Conservation (phyloP, 163 green algal genomes). For the Scenedesmus sp. region DNA sequence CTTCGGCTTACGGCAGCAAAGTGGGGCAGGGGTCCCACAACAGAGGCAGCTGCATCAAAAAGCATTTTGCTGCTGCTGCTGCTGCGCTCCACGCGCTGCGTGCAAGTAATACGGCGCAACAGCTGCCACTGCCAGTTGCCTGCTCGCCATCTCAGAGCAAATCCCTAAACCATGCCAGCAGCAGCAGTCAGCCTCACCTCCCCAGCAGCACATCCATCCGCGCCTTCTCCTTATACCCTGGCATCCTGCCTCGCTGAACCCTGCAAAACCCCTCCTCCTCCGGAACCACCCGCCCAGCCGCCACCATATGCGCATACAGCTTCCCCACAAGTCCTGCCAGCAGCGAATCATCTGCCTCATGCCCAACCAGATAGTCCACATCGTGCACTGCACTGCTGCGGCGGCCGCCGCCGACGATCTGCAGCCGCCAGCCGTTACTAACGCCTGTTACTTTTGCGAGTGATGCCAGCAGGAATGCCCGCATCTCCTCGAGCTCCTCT, state of each 20-base stretch:
- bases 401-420: constrained; percentile 45
- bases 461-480: constrained; percentile 13
- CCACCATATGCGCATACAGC: constrained; percentile 54
- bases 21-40: no score
- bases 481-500: constrained; percentile 45
- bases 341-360: constrained; percentile 29
- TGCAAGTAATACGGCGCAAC: no score
- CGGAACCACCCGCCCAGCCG: constrained; percentile 45
- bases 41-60: no score
- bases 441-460: constrained; percentile 8
- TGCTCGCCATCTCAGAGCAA: not conserved
- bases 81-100: no score
- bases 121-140: no score
- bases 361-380: constrained; percentile 55
- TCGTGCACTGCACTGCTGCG: constrained; percentile 43
- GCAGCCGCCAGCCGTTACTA: constrained; percentile 42
- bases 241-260: constrained; percentile 43
- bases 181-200: not conserved
- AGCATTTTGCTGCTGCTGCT: no score
- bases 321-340: constrained; percentile 21
- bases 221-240: constrained; percentile 15
- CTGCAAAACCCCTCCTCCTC: constrained; percentile 56
- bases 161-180: not conserved
- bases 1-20: no score
- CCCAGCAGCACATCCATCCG: constrained; percentile 20